Evolutionary conservation across 2,329 filamentous ascomycete genomes (phyloP).

Genomic region (Botrytis sinoallii): DNA sequence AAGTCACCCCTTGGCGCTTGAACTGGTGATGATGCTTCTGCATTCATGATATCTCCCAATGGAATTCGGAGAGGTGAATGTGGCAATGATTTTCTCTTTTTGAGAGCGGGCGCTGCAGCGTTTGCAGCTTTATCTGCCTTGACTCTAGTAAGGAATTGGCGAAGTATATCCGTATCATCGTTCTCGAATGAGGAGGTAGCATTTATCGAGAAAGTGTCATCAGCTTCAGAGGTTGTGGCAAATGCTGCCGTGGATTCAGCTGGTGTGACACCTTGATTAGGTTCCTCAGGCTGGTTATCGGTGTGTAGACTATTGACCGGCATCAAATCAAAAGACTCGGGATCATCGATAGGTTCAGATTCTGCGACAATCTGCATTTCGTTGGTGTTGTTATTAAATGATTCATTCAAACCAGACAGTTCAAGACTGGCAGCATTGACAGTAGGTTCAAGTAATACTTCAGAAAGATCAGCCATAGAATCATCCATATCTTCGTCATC

Average conservation of each 20-base stretch:
- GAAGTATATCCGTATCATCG: slow-evolving; percentile 40
- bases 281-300: neutral
- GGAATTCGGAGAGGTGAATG: slow-evolving; percentile 37
- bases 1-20: slow-evolving; percentile 30
- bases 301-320: slow-evolving; percentile 14
- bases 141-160: slow-evolving; percentile 39
- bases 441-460: slow-evolving; percentile 12
- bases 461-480: slow-evolving; percentile 8
- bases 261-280: neutral
- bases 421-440: neutral
- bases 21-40: slow-evolving; percentile 28
- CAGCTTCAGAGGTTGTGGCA: slow-evolving; percentile 21
- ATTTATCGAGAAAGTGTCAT: slow-evolving; percentile 19
- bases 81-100: slow-evolving; percentile 34
- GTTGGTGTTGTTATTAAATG: neutral
- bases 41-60: slow-evolving; percentile 26
- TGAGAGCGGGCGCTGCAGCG: slow-evolving; percentile 27
- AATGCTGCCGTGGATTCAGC: slow-evolving; percentile 21
- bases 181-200: slow-evolving; percentile 24
- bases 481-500: slow-evolving; percentile 12
- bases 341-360: slow-evolving; percentile 17
- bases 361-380: neutral
- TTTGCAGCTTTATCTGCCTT: slow-evolving; percentile 40
- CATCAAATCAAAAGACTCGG: slow-evolving; percentile 24
- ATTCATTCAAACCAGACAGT: neutral